Conservation (phyloP, 2,329 filamentous ascomycete species). For the Massarina eburnea region DNA sequence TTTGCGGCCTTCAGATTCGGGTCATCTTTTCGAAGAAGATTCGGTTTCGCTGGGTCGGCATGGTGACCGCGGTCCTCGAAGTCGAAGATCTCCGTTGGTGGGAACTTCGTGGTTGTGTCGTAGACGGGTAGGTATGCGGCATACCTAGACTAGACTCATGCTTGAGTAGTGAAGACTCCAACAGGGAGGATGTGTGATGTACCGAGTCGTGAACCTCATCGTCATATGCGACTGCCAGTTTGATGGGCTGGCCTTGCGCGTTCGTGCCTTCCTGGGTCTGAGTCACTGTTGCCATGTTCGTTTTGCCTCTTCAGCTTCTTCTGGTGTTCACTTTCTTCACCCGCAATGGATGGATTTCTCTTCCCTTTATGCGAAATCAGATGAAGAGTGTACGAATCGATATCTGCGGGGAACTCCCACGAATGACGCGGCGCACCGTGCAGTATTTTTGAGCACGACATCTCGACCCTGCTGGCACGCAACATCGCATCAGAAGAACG, state of each 20-base stretch:
- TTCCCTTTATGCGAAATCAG: not conserved
- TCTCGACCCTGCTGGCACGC: constrained; percentile 26
- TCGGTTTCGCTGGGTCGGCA: constrained; percentile 48
- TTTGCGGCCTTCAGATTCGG: constrained; percentile 22
- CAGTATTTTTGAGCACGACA: constrained; percentile 21
- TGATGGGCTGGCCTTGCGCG: constrained; percentile 21
- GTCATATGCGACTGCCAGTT: constrained; percentile 23
- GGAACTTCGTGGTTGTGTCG: constrained; percentile 42
- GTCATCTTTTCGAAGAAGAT: constrained; percentile 41
- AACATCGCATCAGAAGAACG: constrained; percentile 16
- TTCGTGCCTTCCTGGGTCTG: constrained; percentile 20
- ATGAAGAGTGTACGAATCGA: not conserved
- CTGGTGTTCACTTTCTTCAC: not conserved
- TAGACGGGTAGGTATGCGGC: constrained; percentile 39
- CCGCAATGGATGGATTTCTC: not conserved
- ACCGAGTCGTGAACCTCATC: constrained; percentile 23
- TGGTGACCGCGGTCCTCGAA: constrained; percentile 45
- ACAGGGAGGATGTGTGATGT: not conserved
- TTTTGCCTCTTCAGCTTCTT: not conserved
- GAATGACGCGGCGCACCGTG: not conserved
- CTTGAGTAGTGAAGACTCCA: not conserved
- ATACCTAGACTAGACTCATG: constrained; percentile 35
- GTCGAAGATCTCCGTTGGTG: constrained; percentile 45
- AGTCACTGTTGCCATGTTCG: constrained; percentile 14
- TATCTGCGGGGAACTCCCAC: too few species aligned